Conservation (phyloP, 192 early-diverging fungal species). For the Pilobolus umbonatus region DNA sequence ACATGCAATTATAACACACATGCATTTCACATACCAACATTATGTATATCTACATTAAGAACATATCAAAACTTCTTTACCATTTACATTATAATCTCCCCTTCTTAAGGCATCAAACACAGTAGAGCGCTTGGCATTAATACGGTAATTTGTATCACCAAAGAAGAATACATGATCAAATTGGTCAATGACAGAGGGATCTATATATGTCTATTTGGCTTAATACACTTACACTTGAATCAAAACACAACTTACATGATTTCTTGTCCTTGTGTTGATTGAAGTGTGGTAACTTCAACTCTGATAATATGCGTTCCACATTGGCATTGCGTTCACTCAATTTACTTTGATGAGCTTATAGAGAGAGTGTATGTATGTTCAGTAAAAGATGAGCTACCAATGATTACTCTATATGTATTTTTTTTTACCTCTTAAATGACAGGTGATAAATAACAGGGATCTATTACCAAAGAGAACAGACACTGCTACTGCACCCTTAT, state of each 20-base stretch:
- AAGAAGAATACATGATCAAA: slow-evolving; percentile 64
- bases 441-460: slow-evolving; percentile 45
- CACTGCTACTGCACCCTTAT: slow-evolving; percentile 49
- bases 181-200: slow-evolving; percentile 35
- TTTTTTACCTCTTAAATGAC: slow-evolving; percentile 43
- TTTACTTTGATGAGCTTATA: slow-evolving; percentile 40
- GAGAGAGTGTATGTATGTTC: neutral
- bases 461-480: slow-evolving; percentile 44
- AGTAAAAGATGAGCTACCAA: neutral
- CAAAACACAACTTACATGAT: slow-evolving; percentile 16
- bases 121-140: slow-evolving; percentile 45
- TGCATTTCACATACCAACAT: no score
- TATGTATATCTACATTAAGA: no score
- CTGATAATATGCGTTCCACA: slow-evolving; percentile 41
- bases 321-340: slow-evolving; percentile 30
- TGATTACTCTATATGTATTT: neutral
- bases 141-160: slow-evolving; percentile 79
- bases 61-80: neutral
- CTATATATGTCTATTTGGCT: neutral
- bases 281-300: slow-evolving; percentile 41
- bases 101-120: slow-evolving; percentile 44
- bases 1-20: no score
- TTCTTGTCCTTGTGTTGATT: slow-evolving; percentile 23
- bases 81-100: slow-evolving; percentile 41
- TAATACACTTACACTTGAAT: neutral